Percentiles rank a stretch among this genome's conserved stretches.
phyloP scores from a whole-genome alignment of 2,329 filamentous ascomycete genomes.

The Calonectria ilicicola region DNA sequence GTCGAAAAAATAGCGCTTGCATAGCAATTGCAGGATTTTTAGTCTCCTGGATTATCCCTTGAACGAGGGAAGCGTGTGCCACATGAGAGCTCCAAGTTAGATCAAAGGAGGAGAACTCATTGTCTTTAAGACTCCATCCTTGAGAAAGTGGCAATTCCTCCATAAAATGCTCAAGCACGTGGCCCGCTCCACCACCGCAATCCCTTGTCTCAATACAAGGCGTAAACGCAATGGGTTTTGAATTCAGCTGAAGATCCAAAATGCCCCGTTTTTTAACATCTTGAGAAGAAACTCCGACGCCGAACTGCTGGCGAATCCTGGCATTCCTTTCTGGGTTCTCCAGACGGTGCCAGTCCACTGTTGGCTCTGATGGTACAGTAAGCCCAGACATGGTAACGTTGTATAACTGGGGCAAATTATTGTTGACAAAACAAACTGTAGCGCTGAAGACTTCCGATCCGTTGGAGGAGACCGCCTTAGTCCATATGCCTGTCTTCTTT shows the following conservation, averaged over 20 bases:
- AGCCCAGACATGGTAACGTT: slow-evolving; percentile 24
- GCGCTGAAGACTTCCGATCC: background rate
- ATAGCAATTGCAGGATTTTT: background rate
- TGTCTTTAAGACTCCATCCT: background rate
- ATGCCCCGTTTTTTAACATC: background rate
- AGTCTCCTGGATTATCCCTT: slow-evolving; percentile 3
- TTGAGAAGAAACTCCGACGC: rapidly evolving
- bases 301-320: background rate
- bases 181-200: background rate
- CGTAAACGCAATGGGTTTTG: background rate
- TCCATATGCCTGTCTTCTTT: background rate
- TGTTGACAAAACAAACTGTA: background rate
- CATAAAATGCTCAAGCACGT: background rate
- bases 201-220: background rate
- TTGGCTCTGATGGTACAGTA: background rate
- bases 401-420: background rate
- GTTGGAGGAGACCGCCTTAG: rapidly evolving
- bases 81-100: slow-evolving; percentile 1
- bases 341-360: background rate
- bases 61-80: slow-evolving; percentile 5
- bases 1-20: background rate
- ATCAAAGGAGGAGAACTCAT: background rate
- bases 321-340: background rate
- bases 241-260: background rate
- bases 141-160: background rate